Evolutionary conservation across 768 basidiomycete species (phyloP).

Genomic region (Pulveroboletus sp.): DNA sequence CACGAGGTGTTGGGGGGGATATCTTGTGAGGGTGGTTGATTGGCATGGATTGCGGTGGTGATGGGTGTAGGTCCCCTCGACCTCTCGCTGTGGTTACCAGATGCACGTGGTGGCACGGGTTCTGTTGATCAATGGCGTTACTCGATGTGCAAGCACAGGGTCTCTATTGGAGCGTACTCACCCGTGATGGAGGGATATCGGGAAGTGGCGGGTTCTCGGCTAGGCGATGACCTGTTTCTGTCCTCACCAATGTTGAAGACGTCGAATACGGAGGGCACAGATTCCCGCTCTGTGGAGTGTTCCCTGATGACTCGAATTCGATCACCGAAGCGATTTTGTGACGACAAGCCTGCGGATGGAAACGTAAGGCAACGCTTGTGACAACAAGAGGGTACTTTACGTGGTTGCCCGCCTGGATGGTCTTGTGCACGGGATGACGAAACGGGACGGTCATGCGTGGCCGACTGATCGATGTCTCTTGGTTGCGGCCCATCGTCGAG

Average conservation of each 20-base stretch:
- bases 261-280: constrained; percentile 27
- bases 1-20: constrained; percentile 25
- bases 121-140: constrained; percentile 12
- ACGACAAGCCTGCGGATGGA: background rate
- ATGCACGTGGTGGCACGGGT: constrained; percentile 12
- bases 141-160: background rate
- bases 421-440: constrained; percentile 7
- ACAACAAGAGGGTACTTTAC: constrained; percentile 5
- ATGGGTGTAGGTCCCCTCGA: constrained; percentile 14
- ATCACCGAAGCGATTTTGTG: constrained; percentile 8
- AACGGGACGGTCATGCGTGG: constrained; percentile 1
- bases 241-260: constrained; percentile 28
- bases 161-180: constrained; percentile 3
- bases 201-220: constrained; percentile 8
- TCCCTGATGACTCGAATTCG: constrained; percentile 21
- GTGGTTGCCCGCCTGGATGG: constrained; percentile 5
- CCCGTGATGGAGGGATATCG: constrained; percentile 12
- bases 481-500: constrained; percentile 3
- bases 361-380: background rate
- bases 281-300: constrained; percentile 20
- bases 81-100: constrained; percentile 11
- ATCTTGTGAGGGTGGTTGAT: constrained; percentile 11
- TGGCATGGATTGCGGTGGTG: constrained; percentile 3
- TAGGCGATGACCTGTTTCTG: constrained; percentile 10
- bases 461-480: constrained; percentile 4